Base-by-base conservation (phyloP, 805 yeast species). In the Cyberlindnera amylophila region DNA sequence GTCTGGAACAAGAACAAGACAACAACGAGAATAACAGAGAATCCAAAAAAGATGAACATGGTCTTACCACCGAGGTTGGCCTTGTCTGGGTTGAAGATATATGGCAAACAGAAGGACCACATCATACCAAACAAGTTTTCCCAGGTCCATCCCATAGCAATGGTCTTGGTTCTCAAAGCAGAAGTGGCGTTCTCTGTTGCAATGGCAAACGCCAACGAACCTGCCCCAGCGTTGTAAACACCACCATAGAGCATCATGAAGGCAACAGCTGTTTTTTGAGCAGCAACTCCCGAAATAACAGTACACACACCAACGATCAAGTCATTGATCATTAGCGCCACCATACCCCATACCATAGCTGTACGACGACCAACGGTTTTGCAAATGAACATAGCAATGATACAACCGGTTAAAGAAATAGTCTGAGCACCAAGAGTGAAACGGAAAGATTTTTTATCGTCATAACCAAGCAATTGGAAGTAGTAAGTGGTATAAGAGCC, bases 1-100 rank as follows among this genome's bases (percentile, higher is more conserved):
- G 83, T 82, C 39, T 75, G 63, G 41, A 67, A 67, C 58, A 72
- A 71, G 60, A 59, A 74, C 36, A 63, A 60, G 68, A 73, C 70
- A 33, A 64, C 39, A 9, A 64, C 23, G 14, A 64, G 53, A 7
- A 61, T 1, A 23, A 60, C 31, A 14, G 61, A 56, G 4, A 55
- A 47, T 0, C 63, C 77, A 35, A 67, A 68, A 59, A 68, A 72
- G 40, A 71, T 56, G 50, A 66, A 72, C 15, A 63, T 72, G 41
- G 70, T 67, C 49, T 70, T 69, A 11, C 69, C 70, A 14, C 67
- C 63, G 64, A 65, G 54, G 46, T 72, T 61, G 19, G 69, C 72
- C 35, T 62, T 57, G 26, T 55, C 57, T 2, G 73, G 68, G 43
- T 70, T 73, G 46, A 73, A 59, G 65, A 73, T 67, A 46, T 68